phyloP scores from a whole-genome alignment of 1,139 yeast species.

The Yamadazyma diddensiae region DNA sequence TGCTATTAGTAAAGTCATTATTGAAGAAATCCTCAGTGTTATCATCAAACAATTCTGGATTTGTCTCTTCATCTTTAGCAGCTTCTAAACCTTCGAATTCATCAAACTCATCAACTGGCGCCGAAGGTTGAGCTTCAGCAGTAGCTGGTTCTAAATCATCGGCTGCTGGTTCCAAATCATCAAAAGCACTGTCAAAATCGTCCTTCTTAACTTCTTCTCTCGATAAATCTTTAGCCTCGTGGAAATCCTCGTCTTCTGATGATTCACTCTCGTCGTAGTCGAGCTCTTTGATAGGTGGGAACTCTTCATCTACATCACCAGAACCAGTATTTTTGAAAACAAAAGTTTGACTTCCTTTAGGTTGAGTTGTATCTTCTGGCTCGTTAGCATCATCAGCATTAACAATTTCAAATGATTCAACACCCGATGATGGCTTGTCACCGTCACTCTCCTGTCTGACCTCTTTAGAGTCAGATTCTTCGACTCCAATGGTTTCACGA shows the following conservation, averaged over 20 bases:
- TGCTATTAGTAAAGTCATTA: slow-evolving; percentile 41
- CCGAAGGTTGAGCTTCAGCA: not conserved
- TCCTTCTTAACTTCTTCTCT: slow-evolving; percentile 10
- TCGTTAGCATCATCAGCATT: slow-evolving; percentile 43
- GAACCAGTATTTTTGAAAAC: slow-evolving; percentile 11
- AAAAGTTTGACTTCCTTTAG: slow-evolving; percentile 8
- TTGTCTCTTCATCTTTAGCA: slow-evolving; percentile 40
- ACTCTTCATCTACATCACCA: slow-evolving; percentile 40
- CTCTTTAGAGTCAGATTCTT: slow-evolving; percentile 15
- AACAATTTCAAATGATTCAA: slow-evolving; percentile 52
- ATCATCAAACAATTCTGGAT: slow-evolving; percentile 20
- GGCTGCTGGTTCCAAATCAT: slow-evolving; percentile 34
- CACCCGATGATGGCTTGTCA: slow-evolving; percentile 46
- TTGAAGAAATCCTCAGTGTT: slow-evolving; percentile 23
- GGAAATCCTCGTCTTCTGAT: slow-evolving; percentile 24
- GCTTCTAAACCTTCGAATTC: slow-evolving; percentile 40
- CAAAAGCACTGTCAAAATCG: slow-evolving; percentile 38
- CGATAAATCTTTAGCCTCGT: slow-evolving; percentile 16
- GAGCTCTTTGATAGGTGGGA: slow-evolving; percentile 70
- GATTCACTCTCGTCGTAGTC: slow-evolving; percentile 56
- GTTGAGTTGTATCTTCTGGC: slow-evolving; percentile 6
- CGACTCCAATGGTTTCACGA: slow-evolving; percentile 51
- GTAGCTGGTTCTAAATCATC: not conserved
- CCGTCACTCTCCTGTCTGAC: slow-evolving; percentile 26
- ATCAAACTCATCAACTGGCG: slow-evolving; percentile 28